These are phyloP conservation scores for Lactarius vividus DNA, from an alignment of 768 basidiomycete genomes.

Conservation along the genomic window DNA sequence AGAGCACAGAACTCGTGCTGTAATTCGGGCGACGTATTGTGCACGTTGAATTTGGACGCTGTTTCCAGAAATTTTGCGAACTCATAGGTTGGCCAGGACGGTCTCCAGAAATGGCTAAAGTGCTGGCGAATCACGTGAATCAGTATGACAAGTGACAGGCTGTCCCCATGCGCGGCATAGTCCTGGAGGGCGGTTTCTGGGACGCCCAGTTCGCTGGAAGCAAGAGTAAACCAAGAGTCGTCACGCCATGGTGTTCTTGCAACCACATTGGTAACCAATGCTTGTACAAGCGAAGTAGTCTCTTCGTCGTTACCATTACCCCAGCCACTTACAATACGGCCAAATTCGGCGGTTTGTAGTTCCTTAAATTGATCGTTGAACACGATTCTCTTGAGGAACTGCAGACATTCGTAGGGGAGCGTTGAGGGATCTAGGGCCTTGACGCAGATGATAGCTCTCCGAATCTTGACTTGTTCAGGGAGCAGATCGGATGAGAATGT, in stretches of 20 bases:
- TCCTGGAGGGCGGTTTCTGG: neutral
- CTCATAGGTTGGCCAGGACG: neutral
- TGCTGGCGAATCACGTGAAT: neutral
- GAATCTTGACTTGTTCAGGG: neutral
- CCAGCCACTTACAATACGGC: neutral
- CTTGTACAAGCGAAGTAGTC: neutral
- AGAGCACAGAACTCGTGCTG: too few species aligned
- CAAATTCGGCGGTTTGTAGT: neutral
- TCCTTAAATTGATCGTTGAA: neutral
- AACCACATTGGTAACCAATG: neutral
- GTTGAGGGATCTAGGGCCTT: neutral
- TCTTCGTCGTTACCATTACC: neutral
- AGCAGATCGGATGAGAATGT: neutral
- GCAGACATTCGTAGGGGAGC: neutral
- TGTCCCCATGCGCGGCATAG: neutral
- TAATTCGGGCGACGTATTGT: too few species aligned
- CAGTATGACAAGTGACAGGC: neutral
- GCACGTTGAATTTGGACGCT: neutral
- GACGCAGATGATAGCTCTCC: neutral
- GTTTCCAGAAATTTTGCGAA: neutral
- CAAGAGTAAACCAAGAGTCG: neutral
- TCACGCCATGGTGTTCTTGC: neutral
- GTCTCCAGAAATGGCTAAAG: neutral
- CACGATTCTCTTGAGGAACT: neutral
- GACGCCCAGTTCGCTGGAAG: neutral